A percentile compares a stretch with the other conserved stretches of the same genome.
These are phyloP conservation scores for Nigrospora osmanthi DNA, from an alignment of 2,329 filamentous ascomycete species.

Conservation along the genomic window DNA sequence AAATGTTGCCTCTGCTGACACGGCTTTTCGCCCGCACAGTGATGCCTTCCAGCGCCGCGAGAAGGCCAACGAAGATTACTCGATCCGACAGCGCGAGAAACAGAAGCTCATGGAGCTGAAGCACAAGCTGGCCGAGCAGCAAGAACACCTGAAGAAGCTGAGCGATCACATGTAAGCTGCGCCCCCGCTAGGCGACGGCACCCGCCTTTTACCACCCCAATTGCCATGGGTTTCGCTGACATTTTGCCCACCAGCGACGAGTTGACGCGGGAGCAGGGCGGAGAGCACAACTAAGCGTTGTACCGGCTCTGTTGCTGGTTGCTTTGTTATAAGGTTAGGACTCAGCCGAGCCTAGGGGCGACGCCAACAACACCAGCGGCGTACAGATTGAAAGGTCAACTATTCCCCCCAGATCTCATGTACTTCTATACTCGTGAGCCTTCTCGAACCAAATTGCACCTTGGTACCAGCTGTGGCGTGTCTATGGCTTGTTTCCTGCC, in stretches of 20 bases:
- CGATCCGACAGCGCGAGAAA: conserved; percentile 80
- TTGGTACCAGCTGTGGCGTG: no score
- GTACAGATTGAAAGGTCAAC: no score
- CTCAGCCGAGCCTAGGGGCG: no score
- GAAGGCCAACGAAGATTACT: conserved; percentile 74
- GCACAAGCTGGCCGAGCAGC: conserved; percentile 67
- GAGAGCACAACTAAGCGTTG: conserved; percentile 52
- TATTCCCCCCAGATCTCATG: no score
- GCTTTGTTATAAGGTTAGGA: no score
- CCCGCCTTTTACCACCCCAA: not conserved
- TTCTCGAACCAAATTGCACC: no score
- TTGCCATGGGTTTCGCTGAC: not conserved
- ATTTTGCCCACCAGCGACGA: conserved; percentile 52
- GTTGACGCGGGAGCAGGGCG: conserved; percentile 64
- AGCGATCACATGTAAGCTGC: conserved; percentile 73
- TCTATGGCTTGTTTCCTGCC: no score
- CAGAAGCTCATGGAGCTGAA: conserved; percentile 79
- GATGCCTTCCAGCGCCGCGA: conserved; percentile 93
- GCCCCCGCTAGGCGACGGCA: not conserved
- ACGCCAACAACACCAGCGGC: no score
- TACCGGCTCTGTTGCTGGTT: no score
- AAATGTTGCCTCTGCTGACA: not conserved
- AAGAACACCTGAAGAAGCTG: conserved; percentile 76
- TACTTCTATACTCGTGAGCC: no score
- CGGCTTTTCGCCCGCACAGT: conserved; percentile 35